Base-by-base conservation (phyloP, 2,329 filamentous ascomycete species). In the Colletotrichum chrysophilum region DNA sequence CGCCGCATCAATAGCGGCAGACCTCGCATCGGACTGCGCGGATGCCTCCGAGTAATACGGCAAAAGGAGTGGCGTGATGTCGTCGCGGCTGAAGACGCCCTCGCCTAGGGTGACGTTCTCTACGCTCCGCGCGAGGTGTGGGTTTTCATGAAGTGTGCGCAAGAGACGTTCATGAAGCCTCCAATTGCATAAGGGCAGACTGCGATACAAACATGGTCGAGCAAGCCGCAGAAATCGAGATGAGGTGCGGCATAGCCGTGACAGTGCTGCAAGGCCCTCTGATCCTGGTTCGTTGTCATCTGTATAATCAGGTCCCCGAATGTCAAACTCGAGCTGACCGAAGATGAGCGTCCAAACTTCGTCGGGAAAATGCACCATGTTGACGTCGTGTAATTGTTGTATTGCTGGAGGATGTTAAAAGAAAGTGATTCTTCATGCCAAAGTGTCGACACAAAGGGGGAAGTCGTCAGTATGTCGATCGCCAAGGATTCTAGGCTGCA, bases 271-370 rank as follows among this genome's bases (percentile, higher is more conserved):
- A 5, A 66, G 38, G 24, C 64, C 64, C 18, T 30, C 38, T 30
- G 26, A 48, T 7, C 9, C 64, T 4, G 12, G 21, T 14, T 34
- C 16, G 28, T 21, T 32, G 1, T 66, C 64, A 1, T 16, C 9
- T 7, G 64, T 18, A 1, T 18, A 66, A n/a, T 38, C 21, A 7
- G 38, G 18, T 13, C 30, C 64, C 9, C 28, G n/a, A 8, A 10
- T 16, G 43, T 14, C 38, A 18, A 32, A 34, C 43, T 66, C 64
- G 43, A 66, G 38, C 8, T 55, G 64, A 13, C 10, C n/a, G 28
- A 66, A 56, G n/a, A 66, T 24, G n/a, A 34, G 28, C 26, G 43
- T 55, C 64, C 64, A 66, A 3, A 66, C n/a, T 14, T 66, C 38
- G 43, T 66, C 43, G 43, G 64, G 64, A 56, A 66, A 48, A 55